A percentile compares a stretch with the other conserved stretches of the same genome.
phyloP scores from a whole-genome alignment of 768 basidiomycete genomes.

The Boletus reticulatus region DNA sequence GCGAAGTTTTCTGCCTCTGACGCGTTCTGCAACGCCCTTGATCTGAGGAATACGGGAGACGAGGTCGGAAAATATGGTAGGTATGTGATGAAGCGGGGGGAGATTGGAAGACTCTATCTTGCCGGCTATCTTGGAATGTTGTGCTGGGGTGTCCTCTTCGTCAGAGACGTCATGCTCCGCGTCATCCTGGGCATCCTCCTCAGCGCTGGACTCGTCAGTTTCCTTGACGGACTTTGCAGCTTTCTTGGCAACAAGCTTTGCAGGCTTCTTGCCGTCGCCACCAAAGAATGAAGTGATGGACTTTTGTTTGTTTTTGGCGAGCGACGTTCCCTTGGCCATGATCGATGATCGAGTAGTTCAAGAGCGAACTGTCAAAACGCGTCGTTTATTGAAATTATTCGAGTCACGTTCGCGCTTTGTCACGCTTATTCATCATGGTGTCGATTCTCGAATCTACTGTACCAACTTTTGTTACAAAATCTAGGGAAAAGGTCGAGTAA shows the following conservation, averaged over 20 bases:
- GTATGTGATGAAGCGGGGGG: constrained; percentile 73
- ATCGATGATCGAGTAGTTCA: constrained; percentile 24
- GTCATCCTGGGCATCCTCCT: constrained; percentile 32
- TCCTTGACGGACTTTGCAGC: constrained; percentile 32
- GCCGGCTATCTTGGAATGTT: constrained; percentile 36
- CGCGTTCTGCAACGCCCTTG: constrained; percentile 59
- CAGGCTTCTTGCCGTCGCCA: constrained; percentile 26
- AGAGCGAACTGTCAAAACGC: constrained; percentile 6
- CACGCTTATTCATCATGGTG: constrained; percentile 11
- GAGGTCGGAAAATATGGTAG: constrained; percentile 75
- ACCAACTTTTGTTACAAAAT: background rate
- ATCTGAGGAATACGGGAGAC: constrained; percentile 64
- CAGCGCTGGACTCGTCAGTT: constrained; percentile 30
- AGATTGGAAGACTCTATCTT: constrained; percentile 57
- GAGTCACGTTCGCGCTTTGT: constrained; percentile 26
- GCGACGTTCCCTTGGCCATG: constrained; percentile 52
- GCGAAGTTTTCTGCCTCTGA: constrained; percentile 80
- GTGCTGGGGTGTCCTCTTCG: constrained; percentile 31
- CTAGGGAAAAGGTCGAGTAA: background rate
- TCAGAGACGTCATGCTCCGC: constrained; percentile 33
- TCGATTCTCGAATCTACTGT: too few relatives aligned
- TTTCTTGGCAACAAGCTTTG: constrained; percentile 24
- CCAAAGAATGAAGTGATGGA: constrained; percentile 57
- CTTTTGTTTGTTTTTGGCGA: constrained; percentile 44
- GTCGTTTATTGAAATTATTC: constrained; percentile 14